Percentiles rank a stretch among this genome's conserved stretches.
phyloP scores from a whole-genome alignment of 2,329 filamentous ascomycete genomes.

The Monosporascus sp. region DNA sequence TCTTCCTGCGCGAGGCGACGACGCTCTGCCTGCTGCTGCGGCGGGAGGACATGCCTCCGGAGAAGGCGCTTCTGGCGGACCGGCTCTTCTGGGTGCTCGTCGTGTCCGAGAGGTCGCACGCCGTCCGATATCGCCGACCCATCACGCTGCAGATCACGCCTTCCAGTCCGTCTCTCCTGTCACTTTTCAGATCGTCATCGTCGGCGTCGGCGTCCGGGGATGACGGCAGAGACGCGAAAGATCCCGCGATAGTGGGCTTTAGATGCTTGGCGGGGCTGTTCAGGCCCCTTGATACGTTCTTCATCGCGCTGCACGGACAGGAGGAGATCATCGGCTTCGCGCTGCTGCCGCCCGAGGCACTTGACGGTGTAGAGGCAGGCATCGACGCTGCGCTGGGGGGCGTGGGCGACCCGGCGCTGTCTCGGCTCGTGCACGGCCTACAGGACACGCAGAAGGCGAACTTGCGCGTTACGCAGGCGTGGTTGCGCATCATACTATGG shows the following conservation, averaged over 20 bases:
- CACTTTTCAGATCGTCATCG: background rate
- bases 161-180: conserved; percentile 25
- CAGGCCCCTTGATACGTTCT: conserved; percentile 34
- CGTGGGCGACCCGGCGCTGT: conserved; percentile 7
- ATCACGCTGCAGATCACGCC: conserved; percentile 37
- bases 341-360: conserved; percentile 23
- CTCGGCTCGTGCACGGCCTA: conserved; percentile 14
- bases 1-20: conserved; percentile 38
- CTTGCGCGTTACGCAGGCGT: conserved; percentile 37
- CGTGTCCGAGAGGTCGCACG: conserved; percentile 38
- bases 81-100: conserved; percentile 39
- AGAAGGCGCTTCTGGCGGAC: conserved; percentile 21
- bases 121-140: conserved; percentile 38
- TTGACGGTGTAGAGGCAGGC: conserved; percentile 30
- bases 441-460: conserved; percentile 41
- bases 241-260: conserved; percentile 31
- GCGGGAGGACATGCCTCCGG: conserved; percentile 20
- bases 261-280: conserved; percentile 36
- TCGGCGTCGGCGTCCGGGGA: conserved; percentile 7
- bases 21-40: conserved; percentile 32
- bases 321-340: conserved; percentile 24
- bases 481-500: conserved; percentile 41
- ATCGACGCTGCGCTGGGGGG: conserved; percentile 32
- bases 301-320: conserved; percentile 35
- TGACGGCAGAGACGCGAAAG: conserved; percentile 3